Evolutionary conservation across 2,329 filamentous ascomycete genomes (phyloP), one percentile per base, ranked within the genome.

Genomic region (Colletotrichum incanum): DNA sequence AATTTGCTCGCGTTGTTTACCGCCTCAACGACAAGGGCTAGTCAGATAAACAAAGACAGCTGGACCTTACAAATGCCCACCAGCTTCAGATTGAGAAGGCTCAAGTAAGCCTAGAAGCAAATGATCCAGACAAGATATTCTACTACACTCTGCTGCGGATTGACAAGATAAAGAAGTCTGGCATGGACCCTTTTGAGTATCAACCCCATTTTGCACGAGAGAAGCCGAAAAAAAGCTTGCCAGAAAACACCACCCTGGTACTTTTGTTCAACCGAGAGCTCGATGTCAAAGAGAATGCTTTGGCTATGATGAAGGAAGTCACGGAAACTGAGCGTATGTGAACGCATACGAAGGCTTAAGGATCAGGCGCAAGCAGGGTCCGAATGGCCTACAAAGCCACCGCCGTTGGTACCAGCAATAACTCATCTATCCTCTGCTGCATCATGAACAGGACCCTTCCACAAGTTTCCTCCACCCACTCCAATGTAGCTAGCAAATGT

Each of bases 191-290:
- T 23, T 12, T 58, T 5, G 54, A 59, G 31, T 58, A 71, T n/a
- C 61, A 43, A 31, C 54, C 65, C 14, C 63, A 68, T 31, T 59
- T 47, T 37, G 63, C 55, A 20, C 63, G 55, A 23, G 54, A 20
- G 20, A 65, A 65, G 37, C 26, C 41, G 28, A 68, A 58, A 23
- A 67, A 54, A 56, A 76, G 74, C n/a, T 45, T 70, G 34, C 77
- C 76, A 14, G 82, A 86, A 73, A 80, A 81, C 11, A 74, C 82
- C 9, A 82, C 83, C 11, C 77, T 88, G 50, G 86, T 81, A 1
- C 83, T 82, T 6, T 6, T 12, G 88, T 88, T 85, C 75, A 84
- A 82, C 74, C 79, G 83, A 8, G 77, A 77, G 3, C 85, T 84
- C 2, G 79, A 76, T 26, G 72, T 74, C 0, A 78, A 77, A 1